A percentile compares a stretch with the other conserved stretches of the same genome.
Evolutionary conservation across 331 rosid genomes (phyloP).

Genomic region (Stylosanthes scabra): DNA sequence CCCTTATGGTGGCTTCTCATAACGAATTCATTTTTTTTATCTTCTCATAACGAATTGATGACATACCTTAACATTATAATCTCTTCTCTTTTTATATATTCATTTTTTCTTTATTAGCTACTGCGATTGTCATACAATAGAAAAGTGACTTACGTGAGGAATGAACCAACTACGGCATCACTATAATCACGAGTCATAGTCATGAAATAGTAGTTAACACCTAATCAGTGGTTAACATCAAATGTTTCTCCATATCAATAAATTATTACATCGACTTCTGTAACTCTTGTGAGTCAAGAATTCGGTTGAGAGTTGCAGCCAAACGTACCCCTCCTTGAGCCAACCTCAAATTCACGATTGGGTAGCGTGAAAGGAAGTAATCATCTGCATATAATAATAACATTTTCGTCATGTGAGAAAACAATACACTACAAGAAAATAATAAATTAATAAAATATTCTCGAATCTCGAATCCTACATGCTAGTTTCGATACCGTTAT

Average conservation of each 20-base stretch:
- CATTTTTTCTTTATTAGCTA: neutral
- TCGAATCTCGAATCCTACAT: too few relatives aligned
- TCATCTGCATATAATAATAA: conserved; percentile 54
- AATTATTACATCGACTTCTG: conserved; percentile 9
- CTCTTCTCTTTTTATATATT: too few relatives aligned
- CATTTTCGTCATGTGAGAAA: conserved; percentile 6
- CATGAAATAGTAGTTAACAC: neutral
- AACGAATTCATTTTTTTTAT: too few relatives aligned
- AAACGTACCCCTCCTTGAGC: conserved; percentile 91
- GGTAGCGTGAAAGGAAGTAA: conserved; percentile 75
- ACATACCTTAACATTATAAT: too few relatives aligned
- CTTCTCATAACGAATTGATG: too few relatives aligned
- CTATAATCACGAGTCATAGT: too few relatives aligned
- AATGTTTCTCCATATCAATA: neutral
- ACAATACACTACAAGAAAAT: too few relatives aligned
- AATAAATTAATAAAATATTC: too few relatives aligned
- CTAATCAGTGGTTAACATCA: neutral
- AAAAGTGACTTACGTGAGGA: neutral
- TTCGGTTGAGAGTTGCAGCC: conserved; percentile 81
- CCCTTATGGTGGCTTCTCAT: too few relatives aligned
- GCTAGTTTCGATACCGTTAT: too few relatives aligned
- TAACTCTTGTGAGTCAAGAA: conserved; percentile 42
- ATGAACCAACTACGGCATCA: neutral
- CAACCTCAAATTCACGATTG: conserved; percentile 60
- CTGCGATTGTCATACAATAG: neutral